These are phyloP conservation scores for Backusella australiensis DNA, from an alignment of 192 early-diverging fungal species.

Conservation along the genomic window DNA sequence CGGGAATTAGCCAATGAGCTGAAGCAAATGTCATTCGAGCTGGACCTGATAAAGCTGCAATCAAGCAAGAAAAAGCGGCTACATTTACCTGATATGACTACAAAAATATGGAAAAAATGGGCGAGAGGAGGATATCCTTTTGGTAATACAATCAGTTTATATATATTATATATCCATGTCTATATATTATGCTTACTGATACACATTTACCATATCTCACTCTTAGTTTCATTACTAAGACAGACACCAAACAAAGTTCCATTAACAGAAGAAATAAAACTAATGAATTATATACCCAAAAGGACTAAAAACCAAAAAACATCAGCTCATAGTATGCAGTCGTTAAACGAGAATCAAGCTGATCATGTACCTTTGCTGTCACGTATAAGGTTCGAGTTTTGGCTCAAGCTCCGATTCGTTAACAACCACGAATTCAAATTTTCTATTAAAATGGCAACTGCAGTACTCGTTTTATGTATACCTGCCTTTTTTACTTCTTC, in stretches of 20 bases:
- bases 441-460: conserved; percentile 49
- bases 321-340: not conserved
- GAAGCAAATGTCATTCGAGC: conserved; percentile 8
- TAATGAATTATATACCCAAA: not conserved
- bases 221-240: not conserved
- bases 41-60: not conserved
- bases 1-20: conserved; percentile 48
- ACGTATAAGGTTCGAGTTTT: conserved; percentile 38
- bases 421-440: conserved; percentile 48
- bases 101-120: conserved; percentile 33
- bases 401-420: conserved; percentile 38
- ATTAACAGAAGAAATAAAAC: not conserved
- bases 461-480: conserved; percentile 36
- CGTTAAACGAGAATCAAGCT: not conserved
- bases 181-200: not conserved
- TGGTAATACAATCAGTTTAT: not conserved
- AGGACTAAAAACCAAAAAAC: not conserved
- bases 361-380: not conserved
- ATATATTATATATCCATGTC: not conserved
- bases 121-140: conserved; percentile 24
- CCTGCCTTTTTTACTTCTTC: conserved; percentile 41
- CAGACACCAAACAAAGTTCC: not conserved
- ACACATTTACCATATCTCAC: not conserved
- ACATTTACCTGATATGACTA: conserved; percentile 28
- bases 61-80: conserved; percentile 25